Conservation (phyloP, 257 asterid species). For the Solanum sitiens region DNA sequence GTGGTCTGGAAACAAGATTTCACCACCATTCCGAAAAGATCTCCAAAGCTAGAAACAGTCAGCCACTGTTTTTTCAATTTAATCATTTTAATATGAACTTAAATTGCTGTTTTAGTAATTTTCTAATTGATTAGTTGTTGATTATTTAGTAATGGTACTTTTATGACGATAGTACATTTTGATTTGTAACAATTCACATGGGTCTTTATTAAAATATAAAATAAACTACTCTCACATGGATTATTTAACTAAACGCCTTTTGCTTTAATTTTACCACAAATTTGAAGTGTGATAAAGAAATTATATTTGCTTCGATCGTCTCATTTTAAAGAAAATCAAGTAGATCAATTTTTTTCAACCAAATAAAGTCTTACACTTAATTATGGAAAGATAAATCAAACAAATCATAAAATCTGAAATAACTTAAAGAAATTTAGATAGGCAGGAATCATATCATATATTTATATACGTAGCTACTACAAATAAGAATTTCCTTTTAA, state of each 20-base stretch:
- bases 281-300: neutral
- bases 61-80: too few relatives aligned
- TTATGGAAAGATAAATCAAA: neutral
- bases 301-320: neutral
- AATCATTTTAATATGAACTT: neutral
- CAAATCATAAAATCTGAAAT: neutral
- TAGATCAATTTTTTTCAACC: neutral
- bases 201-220: too few relatives aligned
- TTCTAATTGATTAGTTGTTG: neutral
- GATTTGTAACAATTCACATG: neutral
- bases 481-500: too few relatives aligned
- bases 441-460: too few relatives aligned
- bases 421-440: neutral
- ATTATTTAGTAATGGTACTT: neutral
- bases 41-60: too few relatives aligned
- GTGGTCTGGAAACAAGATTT: too few relatives aligned
- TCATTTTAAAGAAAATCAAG: neutral
- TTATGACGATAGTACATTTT: neutral
- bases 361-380: neutral
- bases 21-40: too few relatives aligned
- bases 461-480: too few relatives aligned
- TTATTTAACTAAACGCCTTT: neutral
- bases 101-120: neutral
- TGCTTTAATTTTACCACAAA: neutral
- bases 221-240: neutral